phyloP scores from a whole-genome alignment of 805 yeast genomes.

The Candida sakaeoensis region DNA sequence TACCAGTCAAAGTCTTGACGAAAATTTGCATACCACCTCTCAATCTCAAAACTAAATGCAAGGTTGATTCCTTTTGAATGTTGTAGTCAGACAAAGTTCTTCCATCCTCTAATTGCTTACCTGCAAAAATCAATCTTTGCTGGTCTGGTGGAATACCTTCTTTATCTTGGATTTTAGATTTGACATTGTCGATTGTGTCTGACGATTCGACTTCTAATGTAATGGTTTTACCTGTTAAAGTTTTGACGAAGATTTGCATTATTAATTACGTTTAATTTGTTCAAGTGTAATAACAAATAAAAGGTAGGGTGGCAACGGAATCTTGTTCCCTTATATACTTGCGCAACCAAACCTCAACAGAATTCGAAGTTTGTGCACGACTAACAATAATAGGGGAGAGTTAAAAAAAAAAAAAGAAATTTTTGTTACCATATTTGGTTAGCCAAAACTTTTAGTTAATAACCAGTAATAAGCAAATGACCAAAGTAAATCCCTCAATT shows the following conservation, averaged over 20 bases:
- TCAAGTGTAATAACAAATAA: not conserved
- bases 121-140: slow-evolving; percentile 95
- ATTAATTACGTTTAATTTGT: not conserved
- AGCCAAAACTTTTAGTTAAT: not conserved
- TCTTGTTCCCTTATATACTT: slow-evolving; percentile 1
- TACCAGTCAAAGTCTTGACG: slow-evolving; percentile 58
- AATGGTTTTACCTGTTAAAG: slow-evolving; percentile 60
- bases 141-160: slow-evolving; percentile 98
- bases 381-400: not conserved
- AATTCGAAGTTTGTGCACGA: not conserved
- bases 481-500: not conserved
- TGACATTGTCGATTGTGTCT: slow-evolving; percentile 95
- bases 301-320: not conserved
- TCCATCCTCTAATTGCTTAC: slow-evolving; percentile 95
- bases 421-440: not conserved
- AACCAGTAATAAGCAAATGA: too few relatives aligned
- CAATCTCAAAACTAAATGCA: slow-evolving; percentile 93
- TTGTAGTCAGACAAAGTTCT: slow-evolving; percentile 96
- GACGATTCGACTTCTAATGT: slow-evolving; percentile 97
- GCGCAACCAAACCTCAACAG: not conserved
- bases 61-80: slow-evolving; percentile 96
- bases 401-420: not conserved
- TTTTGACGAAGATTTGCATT: slow-evolving; percentile 56
- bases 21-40: slow-evolving; percentile 87
- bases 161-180: slow-evolving; percentile 94